Conservation (phyloP, 768 basidiomycete genomes). For the Psilocybe tampanensis region DNA sequence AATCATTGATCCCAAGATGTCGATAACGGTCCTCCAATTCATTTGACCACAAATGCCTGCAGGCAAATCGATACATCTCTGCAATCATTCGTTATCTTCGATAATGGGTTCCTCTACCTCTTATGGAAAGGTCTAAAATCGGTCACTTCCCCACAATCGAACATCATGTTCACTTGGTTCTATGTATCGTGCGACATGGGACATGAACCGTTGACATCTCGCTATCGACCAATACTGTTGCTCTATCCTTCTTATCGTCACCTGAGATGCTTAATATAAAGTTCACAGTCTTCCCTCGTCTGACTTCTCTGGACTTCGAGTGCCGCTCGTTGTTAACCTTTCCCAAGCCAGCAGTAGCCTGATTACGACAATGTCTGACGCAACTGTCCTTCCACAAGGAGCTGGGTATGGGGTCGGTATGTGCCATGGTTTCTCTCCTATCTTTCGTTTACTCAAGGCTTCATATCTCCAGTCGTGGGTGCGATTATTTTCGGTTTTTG, state of each 20-base stretch:
- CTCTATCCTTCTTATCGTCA: constrained; percentile 7
- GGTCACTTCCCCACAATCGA: neutral
- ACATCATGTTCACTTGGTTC: neutral
- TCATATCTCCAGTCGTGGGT: constrained; percentile 28
- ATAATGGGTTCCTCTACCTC: neutral
- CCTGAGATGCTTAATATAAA: constrained; percentile 5
- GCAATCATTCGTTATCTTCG: too few species aligned
- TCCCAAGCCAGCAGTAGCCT: neutral
- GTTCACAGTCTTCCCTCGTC: neutral
- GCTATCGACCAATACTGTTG: constrained; percentile 11
- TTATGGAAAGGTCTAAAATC: neutral
- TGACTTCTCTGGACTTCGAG: neutral
- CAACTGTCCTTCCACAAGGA: constrained; percentile 67
- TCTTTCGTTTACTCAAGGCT: neutral
- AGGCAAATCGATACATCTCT: too few species aligned
- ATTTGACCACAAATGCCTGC: too few species aligned
- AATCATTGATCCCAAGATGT: too few species aligned
- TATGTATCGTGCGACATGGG: too few species aligned
- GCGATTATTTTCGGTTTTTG: neutral
- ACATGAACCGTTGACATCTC: neutral
- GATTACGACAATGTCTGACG: constrained; percentile 22
- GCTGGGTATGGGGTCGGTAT: constrained; percentile 85
- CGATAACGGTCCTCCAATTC: too few species aligned
- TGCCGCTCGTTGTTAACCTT: too few species aligned
- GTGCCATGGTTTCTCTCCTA: neutral